Percentiles rank a stretch among this genome's conserved stretches.
Conservation (phyloP, 768 basidiomycete species). For the Mycena galericulata region DNA sequence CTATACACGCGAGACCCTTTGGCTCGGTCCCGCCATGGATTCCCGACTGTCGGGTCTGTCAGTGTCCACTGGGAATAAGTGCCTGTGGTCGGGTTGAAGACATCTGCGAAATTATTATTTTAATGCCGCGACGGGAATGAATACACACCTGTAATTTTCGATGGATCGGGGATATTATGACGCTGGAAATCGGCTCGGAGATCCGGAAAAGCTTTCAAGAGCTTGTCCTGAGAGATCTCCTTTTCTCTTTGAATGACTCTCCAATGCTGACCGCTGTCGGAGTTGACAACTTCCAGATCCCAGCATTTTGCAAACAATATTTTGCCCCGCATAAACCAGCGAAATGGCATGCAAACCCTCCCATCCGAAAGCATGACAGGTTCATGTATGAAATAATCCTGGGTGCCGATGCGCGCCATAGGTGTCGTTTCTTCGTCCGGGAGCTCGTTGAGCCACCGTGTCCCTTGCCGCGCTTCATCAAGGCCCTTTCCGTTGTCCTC, state of each 20-base stretch:
- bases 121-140: background rate
- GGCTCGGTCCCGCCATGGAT: conserved; percentile 14
- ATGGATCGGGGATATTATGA: background rate
- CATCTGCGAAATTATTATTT: background rate
- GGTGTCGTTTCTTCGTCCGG: conserved; percentile 39
- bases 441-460: conserved; percentile 44
- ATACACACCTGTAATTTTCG: background rate
- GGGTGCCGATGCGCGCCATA: conserved; percentile 34
- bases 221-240: background rate
- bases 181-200: background rate
- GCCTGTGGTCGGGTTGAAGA: background rate
- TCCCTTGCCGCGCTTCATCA: conserved; percentile 39
- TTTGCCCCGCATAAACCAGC: conserved; percentile 29
- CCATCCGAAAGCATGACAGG: conserved; percentile 23
- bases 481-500: conserved; percentile 44
- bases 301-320: conserved; percentile 3
- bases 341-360: conserved; percentile 24
- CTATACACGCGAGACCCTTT: conserved; percentile 30
- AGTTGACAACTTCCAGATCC: background rate
- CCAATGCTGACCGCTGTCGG: conserved; percentile 10
- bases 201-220: background rate
- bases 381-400: conserved; percentile 30
- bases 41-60: conserved; percentile 10
- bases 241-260: background rate
- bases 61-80: background rate